Conservation (phyloP, 805 yeast species). For the Schizosaccharomyces osmophilus region DNA sequence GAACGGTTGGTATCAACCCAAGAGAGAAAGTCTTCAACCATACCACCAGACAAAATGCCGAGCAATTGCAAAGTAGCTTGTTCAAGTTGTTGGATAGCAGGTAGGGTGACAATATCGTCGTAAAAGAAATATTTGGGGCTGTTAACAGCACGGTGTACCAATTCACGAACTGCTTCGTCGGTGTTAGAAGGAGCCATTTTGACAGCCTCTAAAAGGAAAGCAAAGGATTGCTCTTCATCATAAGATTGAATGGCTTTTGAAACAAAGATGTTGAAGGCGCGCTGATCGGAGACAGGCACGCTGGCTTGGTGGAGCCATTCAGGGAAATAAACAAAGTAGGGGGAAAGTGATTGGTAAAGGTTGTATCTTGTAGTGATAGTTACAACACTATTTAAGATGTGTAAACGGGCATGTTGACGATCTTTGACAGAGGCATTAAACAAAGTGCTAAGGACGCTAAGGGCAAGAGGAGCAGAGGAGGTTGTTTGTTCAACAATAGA, state of each 20-base stretch:
- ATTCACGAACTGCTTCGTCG: slow-evolving; percentile 1
- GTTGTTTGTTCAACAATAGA: background rate
- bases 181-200: background rate
- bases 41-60: background rate
- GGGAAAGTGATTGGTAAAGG: background rate
- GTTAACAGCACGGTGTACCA: background rate
- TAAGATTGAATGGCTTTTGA: background rate
- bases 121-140: background rate
- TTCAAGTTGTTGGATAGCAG: background rate
- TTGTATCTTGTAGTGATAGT: background rate
- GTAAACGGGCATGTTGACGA: background rate
- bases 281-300: background rate
- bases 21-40: background rate
- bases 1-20: background rate
- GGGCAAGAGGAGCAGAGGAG: background rate
- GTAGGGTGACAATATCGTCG: background rate
- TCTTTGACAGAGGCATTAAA: background rate
- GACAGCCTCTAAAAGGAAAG: background rate
- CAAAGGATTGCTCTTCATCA: background rate
- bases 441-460: background rate
- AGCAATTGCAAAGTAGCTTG: background rate
- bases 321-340: background rate
- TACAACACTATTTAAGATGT: background rate
- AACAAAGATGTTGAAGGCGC: background rate
- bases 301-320: background rate